Base-by-base conservation (phyloP, 2,329 filamentous ascomycete species). In the Nemania diffusa region DNA sequence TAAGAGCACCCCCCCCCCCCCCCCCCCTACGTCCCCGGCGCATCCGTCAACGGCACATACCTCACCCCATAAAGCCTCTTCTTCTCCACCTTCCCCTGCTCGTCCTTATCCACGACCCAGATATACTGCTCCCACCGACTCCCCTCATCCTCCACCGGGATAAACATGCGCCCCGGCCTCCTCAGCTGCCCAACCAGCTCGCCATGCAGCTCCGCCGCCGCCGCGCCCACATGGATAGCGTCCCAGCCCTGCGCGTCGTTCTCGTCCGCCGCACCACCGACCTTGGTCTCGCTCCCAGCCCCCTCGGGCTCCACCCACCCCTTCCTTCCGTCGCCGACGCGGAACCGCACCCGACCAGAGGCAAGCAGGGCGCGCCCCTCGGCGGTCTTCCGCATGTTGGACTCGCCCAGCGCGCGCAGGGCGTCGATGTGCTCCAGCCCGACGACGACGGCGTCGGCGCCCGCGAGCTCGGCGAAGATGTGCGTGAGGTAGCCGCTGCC, bases 151-250 rank as follows among this genome's bases (percentile, higher is more conserved):
- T 90, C 88, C 1, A 95, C 88, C 0, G 92, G 92, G 11, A 96
- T 92, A 77, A 96, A 95, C 80, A 96, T 85, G 70, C 91, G 84
- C 0, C 96, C 96, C 0, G 95, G 95, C 2, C 86, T 82, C 70
- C 88, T 89, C 72, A 99, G 81, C 82, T 98, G 96, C 32, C 90
- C 86, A 52, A 97, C 80, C 71, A 98, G 80, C 66, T 87, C 86
- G 20, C 86, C 77, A 77, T 97, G 94, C 62, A 97, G 81, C 75
- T 89, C 86, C 26, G 82, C 86, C 0, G 95, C 95, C 7, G 93
- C 92, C 0, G 96, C 96, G 0, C 96, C 96, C 2, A 98, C 96
- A 77, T 98, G 96, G 67, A 99, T 98, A 2, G 92, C 94, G 84
- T 98, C 93, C 84, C 95, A 99, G 0, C 89, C 85, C 68, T 81